Base-by-base conservation (phyloP, 169 alveolate species). In the Amoebophrya sp. region DNA sequence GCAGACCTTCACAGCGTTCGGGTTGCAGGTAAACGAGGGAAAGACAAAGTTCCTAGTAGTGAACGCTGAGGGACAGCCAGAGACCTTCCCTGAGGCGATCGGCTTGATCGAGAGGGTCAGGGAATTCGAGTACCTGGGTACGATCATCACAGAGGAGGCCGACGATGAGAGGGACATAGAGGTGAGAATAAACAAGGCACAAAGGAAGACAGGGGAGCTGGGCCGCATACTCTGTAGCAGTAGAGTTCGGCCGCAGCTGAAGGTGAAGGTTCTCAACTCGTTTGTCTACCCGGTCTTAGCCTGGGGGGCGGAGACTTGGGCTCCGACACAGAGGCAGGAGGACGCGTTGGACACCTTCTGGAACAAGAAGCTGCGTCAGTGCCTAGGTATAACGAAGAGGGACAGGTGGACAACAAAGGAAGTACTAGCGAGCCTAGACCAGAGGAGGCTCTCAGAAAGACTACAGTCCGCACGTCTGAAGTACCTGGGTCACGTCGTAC, bases 331-430 rank as follows among this genome's bases (percentile, higher is more conserved):
- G 36, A 65, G 83, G 38, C 39, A 65, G 33, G 33, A 26, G 33
- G 33, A 6, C 18, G 12, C 83, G 26, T 36, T 65, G 26, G 83
- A 65, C 83, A 65, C 83, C 36, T 65, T 29, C 39, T 65, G 83
- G 83, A 65, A 65, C 83, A 65, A 65, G n/a, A 65, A 65, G 83
- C 83, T 65, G 12, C 83, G 83, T 10, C 83, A 65, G 38, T 65
- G 83, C 83, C 26, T 65, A 10, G 83, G 83, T 6, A 36, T 65
- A 36, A 65, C 83, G 26, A 65, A 65, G 26, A 1, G 18, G 38
- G 83, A 65, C 83, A 29, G n/a, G 38, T 26, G 18, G 38, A 18
- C 3, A 65, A 65, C 83, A 29, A 26, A 1, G 33, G 83, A 1
- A 6, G n/a, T 65, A 29, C 83, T 1, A 29, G 38, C 3, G 26